phyloP scores from a whole-genome alignment of 345 rosid species.

The Odontarrhena argentea region DNA sequence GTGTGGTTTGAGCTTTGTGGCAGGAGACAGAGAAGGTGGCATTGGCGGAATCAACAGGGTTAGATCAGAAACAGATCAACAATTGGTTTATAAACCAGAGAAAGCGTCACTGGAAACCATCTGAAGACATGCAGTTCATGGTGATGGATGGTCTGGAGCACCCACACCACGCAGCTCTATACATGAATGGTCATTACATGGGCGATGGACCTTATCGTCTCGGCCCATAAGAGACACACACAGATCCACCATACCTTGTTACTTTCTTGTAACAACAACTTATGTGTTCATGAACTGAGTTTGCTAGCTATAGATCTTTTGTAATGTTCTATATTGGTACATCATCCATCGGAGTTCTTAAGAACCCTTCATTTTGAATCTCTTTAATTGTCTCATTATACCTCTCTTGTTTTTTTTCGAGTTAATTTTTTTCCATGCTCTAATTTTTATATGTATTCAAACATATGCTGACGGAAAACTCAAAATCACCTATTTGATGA shows the following conservation, averaged over 20 bases:
- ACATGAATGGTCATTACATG: constrained; percentile 90
- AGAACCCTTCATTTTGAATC: neutral
- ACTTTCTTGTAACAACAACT: constrained; percentile 6
- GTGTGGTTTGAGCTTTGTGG: neutral
- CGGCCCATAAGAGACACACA: constrained; percentile 58
- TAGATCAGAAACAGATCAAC: constrained; percentile 98
- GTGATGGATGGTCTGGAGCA: constrained; percentile 94
- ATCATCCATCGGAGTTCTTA: constrained; percentile 7
- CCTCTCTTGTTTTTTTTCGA: no score
- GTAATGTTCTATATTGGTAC: constrained; percentile 23
- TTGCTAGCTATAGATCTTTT: constrained; percentile 15
- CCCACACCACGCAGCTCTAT: constrained; percentile 82
- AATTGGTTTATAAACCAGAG: constrained; percentile 99
- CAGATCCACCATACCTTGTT: constrained; percentile 23
- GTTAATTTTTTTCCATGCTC: no score
- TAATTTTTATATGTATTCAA: no score
- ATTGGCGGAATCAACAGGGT: constrained; percentile 91
- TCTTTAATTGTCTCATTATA: no score
- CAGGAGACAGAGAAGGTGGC: constrained; percentile 98
- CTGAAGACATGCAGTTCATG: constrained; percentile 99
- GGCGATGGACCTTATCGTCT: constrained; percentile 92
- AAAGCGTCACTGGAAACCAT: constrained; percentile 99
- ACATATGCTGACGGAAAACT: no score
- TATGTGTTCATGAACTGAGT: constrained; percentile 7
- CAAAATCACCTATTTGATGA: no score